Conservation (phyloP, 192 early-diverging fungal species). For the Entomortierella beljakovae region DNA sequence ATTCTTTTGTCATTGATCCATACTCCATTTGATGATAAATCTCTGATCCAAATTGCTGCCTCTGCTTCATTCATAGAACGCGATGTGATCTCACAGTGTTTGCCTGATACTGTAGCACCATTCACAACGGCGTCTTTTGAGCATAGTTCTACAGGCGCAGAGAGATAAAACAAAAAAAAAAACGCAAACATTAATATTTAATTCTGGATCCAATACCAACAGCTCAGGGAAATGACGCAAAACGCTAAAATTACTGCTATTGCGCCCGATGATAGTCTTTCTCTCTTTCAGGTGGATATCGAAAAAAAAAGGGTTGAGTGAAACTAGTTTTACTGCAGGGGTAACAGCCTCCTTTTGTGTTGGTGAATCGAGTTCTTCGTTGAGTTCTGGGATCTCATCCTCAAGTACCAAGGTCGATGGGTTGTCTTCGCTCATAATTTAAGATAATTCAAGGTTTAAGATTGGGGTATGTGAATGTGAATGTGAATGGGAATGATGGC, state of each 20-base stretch:
- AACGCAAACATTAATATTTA: background rate
- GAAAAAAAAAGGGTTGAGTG: background rate
- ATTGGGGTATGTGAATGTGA: background rate
- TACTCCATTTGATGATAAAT: constrained; percentile 40
- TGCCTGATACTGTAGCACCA: constrained; percentile 1
- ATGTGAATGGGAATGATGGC: background rate
- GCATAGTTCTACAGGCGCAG: constrained; percentile 20
- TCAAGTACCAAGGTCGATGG: constrained; percentile 11
- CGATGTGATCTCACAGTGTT: constrained; percentile 30
- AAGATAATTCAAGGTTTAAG: too few species aligned
- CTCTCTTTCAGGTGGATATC: constrained; percentile 4
- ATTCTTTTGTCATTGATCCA: constrained; percentile 42
- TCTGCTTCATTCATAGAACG: constrained; percentile 19
- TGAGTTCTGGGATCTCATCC: constrained; percentile 20
- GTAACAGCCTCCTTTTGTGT: background rate
- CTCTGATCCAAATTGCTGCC: constrained; percentile 37
- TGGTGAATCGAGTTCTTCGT: constrained; percentile 11
- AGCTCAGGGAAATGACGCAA: too few species aligned
- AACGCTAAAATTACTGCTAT: constrained; percentile 2
- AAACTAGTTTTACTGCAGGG: constrained; percentile 13
- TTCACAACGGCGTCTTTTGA: constrained; percentile 24
- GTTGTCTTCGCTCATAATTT: constrained; percentile 10
- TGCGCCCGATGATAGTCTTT: constrained; percentile 31
- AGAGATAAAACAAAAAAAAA: constrained; percentile 2
- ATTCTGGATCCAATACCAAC: too few species aligned